A percentile compares a stretch with the other conserved stretches of the same genome.
These are phyloP conservation scores for Cadophora malorum DNA, from an alignment of 2,329 filamentous ascomycete genomes.

Conservation along the genomic window DNA sequence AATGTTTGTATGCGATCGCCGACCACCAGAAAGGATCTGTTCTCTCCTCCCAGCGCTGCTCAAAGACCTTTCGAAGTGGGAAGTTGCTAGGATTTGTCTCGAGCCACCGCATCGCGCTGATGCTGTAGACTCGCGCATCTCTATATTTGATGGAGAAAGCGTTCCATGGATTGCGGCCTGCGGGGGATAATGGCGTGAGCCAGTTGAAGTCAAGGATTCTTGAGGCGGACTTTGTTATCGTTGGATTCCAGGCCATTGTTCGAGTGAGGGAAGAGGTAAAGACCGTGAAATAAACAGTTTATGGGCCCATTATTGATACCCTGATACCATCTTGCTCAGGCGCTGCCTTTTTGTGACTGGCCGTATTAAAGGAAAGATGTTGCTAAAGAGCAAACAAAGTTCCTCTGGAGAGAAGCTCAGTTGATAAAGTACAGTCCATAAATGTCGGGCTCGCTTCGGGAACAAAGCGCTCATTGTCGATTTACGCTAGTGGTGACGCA, in stretches of 20 bases:
- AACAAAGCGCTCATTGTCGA: background rate
- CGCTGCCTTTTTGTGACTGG: background rate
- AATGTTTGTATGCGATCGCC: constrained; percentile 44
- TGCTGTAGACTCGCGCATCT: constrained; percentile 13
- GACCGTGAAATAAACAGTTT: background rate
- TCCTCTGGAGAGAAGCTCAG: background rate
- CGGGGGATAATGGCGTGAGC: background rate
- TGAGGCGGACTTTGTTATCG: background rate
- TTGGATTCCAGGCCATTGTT: background rate
- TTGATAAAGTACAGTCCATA: background rate
- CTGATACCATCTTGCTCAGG: background rate
- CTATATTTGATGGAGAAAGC: constrained; percentile 12
- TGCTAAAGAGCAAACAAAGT: background rate
- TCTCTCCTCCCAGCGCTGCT: constrained; percentile 36
- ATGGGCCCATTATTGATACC: background rate
- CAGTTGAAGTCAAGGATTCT: constrained; percentile 8
- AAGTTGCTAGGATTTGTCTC: background rate
- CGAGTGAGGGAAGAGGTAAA: background rate
- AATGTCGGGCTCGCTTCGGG: constrained; percentile 12
- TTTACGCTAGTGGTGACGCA: constrained; percentile 12
- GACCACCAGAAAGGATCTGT: constrained; percentile 55
- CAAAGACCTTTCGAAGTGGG: constrained; percentile 6
- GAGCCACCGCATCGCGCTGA: constrained; percentile 11
- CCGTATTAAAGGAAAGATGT: background rate
- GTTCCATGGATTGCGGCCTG: background rate